Evolutionary conservation across 345 rosid genomes (phyloP).

Genomic region (Pistacia atlantica): DNA sequence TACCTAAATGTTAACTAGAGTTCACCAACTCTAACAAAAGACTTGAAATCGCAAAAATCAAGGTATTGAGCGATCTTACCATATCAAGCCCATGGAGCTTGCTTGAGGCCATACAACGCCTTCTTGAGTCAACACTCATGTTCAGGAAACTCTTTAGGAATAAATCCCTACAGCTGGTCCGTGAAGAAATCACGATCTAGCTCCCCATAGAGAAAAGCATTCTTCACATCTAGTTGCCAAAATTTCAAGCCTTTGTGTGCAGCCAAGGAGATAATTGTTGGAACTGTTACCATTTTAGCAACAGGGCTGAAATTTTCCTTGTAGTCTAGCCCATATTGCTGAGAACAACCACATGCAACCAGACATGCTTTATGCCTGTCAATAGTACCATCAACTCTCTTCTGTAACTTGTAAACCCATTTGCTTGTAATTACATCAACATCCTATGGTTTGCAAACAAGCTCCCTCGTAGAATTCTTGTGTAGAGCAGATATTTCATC

Average conservation of each 20-base stretch:
- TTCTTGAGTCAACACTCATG: not conserved
- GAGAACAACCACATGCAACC: not conserved
- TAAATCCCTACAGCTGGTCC: not conserved
- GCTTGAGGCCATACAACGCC: not conserved
- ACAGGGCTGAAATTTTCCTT: not conserved
- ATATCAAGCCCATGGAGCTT: not conserved
- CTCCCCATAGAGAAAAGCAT: not conserved
- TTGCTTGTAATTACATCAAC: constrained; percentile 4
- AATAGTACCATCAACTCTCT: not conserved
- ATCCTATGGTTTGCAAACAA: not conserved
- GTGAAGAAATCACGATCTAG: not conserved
- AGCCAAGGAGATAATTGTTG: not conserved
- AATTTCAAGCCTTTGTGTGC: not conserved
- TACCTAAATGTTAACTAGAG: no score
- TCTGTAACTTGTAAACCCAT: not conserved
- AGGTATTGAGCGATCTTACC: not conserved
- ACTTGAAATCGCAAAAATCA: not conserved
- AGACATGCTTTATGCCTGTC: not conserved
- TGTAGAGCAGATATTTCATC: no score
- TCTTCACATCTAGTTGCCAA: not conserved
- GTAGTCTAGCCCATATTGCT: not conserved
- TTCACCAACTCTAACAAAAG: not conserved
- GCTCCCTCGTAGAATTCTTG: constrained; percentile 6
- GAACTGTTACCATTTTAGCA: not conserved
- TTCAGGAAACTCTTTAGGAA: not conserved